Base-by-base conservation (phyloP, 2,329 filamentous ascomycete genomes). In the Penicillium rolfsii region DNA sequence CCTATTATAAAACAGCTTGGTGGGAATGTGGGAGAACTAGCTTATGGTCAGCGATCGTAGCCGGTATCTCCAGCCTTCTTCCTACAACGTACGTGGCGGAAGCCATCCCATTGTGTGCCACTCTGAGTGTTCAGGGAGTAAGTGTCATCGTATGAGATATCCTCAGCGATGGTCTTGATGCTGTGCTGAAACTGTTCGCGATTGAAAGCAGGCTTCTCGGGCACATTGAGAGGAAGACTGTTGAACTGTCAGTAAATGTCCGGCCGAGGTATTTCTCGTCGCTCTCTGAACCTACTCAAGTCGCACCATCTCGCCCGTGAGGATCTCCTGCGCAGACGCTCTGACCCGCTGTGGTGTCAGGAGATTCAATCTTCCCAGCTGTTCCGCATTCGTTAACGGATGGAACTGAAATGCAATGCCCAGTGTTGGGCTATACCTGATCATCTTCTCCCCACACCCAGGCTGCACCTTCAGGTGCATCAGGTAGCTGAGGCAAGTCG, bases 371-470 rank as follows among this genome's bases (percentile, higher is more conserved):
- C 84, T 78, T 75, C 73, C 69, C 52, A 76, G 62, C 68, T 72
- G 52, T 14, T 41, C 4, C 28, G 46, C 7, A 24, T 9, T 45
- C 9, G 38, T 36, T 43, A 53, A 30, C 48, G 45, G 9, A 7
- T 30, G 11, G 45, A 30, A 9, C 19, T 48, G 8, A 48, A 19
- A 4, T 22, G 19, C n/a, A 38, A 40, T 24, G 28, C 2, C 33
- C 19, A 12, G 3, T 28, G 11, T 16, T 33, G 12, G 35, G 28
- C 64, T 67, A n/a, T 64, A 84, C 79, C 64, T 79, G 75, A 65
- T 86, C 84, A 68, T 85, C 77, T 43, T 83, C 76, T 12, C 85
- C 85, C 85, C 85, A 87, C 28, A 86, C 82, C 85, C 85, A 87
- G 19, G 84, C 84, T 19, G 85, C 84, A 30, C 79, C 83, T 19